Conservation (phyloP, 441 rosid species). For the Adansonia rubrostipa region DNA sequence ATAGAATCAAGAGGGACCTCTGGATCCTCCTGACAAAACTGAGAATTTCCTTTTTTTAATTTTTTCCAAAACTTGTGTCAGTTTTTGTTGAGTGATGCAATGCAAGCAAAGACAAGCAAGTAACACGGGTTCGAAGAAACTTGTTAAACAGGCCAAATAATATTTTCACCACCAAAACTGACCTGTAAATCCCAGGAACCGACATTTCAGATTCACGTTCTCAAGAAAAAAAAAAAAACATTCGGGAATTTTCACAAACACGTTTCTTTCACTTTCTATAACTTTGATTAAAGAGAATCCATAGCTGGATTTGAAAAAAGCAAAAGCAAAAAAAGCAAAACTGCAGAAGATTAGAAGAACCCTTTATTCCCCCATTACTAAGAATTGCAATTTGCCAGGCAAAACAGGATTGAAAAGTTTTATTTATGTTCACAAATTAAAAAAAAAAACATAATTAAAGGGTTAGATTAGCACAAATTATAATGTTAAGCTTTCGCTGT, state of each 20-base stretch:
- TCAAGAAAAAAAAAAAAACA: background rate
- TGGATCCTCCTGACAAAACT: constrained; percentile 31
- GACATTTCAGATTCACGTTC: constrained; percentile 32
- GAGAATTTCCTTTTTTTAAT: background rate
- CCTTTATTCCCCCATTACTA: constrained; percentile 44
- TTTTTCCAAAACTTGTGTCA: constrained; percentile 7
- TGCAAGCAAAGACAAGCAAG: constrained; percentile 41
- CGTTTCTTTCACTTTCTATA: background rate
- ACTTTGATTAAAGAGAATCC: constrained; percentile 23
- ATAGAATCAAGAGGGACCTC: constrained; percentile 25
- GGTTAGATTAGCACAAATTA: too few species aligned
- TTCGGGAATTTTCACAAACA: background rate
- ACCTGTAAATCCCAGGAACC: constrained; percentile 34
- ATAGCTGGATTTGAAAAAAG: constrained; percentile 16
- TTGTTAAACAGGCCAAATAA: constrained; percentile 11
- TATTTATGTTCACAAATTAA: background rate
- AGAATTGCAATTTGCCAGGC: background rate
- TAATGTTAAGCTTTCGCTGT: too few species aligned
- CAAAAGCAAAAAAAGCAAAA: constrained; percentile 32
- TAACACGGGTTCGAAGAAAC: constrained; percentile 36
- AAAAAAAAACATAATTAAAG: too few species aligned
- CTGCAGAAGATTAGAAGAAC: constrained; percentile 30
- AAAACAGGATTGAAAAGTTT: background rate
- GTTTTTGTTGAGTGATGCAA: background rate
- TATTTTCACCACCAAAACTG: constrained; percentile 16